Evolutionary conservation across 768 basidiomycete genomes (phyloP).

Genomic region (Boletus coccyginus): DNA sequence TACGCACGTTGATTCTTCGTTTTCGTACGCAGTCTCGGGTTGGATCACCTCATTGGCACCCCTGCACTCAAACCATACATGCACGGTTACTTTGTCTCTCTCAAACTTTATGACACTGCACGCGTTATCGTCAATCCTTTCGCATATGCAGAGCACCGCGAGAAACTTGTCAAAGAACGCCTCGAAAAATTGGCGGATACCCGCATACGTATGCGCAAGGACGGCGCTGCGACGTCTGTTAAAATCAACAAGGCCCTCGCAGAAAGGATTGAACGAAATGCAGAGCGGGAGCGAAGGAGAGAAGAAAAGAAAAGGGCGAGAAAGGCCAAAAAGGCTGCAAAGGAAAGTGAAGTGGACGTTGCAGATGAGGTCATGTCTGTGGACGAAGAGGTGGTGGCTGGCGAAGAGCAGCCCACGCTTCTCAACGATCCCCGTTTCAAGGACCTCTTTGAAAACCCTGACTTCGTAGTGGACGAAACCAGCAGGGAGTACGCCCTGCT

Average conservation of each 20-base stretch:
- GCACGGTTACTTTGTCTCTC: conserved; percentile 98
- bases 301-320: conserved; percentile 53
- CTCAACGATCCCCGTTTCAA: conserved; percentile 88
- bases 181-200: conserved; percentile 93
- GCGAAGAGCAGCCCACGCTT: conserved; percentile 41
- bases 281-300: conserved; percentile 49
- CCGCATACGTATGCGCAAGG: conserved; percentile 81
- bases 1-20: not conserved
- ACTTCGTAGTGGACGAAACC: conserved; percentile 87
- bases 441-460: conserved; percentile 86
- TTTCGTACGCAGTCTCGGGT: conserved; percentile 62
- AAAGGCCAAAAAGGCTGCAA: conserved; percentile 38
- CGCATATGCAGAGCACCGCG: conserved; percentile 91
- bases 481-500: conserved; percentile 88
- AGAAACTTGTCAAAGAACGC: conserved; percentile 81
- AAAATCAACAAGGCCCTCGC: conserved; percentile 78
- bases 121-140: conserved; percentile 95
- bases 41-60: conserved; percentile 93
- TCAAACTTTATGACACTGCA: conserved; percentile 95
- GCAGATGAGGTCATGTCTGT: conserved; percentile 34
- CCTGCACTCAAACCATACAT: conserved; percentile 97
- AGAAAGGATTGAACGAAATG: conserved; percentile 66
- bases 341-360: conserved; percentile 33
- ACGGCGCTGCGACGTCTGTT: conserved; percentile 30
- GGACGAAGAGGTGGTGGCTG: conserved; percentile 20